These are phyloP conservation scores for Wallacemonas sp. DNA, from an alignment of 208 protist genomes.

Conservation along the genomic window DNA sequence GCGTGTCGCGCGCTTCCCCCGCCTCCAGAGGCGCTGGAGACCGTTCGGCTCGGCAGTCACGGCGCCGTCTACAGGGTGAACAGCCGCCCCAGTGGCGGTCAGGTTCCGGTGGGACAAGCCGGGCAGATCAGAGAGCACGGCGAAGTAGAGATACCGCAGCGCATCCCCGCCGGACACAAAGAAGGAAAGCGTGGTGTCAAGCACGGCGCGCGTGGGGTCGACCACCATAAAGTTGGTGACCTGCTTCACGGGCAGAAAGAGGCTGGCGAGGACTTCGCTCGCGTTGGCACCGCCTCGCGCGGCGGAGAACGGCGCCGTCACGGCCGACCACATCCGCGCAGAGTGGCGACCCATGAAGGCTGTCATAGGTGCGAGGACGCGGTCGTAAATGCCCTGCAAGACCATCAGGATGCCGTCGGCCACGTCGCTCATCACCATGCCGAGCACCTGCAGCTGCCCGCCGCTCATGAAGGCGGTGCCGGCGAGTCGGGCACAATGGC, in stretches of 20 bases:
- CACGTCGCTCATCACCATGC: constrained; percentile 6
- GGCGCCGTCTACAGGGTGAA: too few relatives aligned
- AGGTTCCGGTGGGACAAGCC: neutral
- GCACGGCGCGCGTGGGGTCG: neutral
- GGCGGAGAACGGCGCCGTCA: neutral
- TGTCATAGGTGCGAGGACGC: neutral
- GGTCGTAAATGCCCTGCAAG: neutral
- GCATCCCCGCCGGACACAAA: constrained; percentile 7
- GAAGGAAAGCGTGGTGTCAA: constrained; percentile 10
- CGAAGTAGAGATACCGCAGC: constrained; percentile 8
- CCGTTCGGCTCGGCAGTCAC: too few relatives aligned
- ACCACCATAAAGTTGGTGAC: constrained; percentile 8
- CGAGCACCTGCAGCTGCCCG: constrained; percentile 16
- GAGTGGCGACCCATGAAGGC: neutral
- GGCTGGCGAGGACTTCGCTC: neutral
- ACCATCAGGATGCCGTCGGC: constrained; percentile 2
- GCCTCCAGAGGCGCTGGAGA: too few relatives aligned
- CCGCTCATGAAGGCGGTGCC: constrained; percentile 25
- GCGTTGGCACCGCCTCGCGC: neutral
- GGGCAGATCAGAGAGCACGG: neutral
- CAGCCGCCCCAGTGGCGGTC: too few relatives aligned
- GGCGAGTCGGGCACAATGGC: constrained; percentile 1
- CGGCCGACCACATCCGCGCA: neutral
- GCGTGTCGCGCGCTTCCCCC: constrained; percentile 6
- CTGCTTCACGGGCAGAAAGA: neutral